Conservation (phyloP, 345 rosid species). For the Stellera chamaejasme region DNA sequence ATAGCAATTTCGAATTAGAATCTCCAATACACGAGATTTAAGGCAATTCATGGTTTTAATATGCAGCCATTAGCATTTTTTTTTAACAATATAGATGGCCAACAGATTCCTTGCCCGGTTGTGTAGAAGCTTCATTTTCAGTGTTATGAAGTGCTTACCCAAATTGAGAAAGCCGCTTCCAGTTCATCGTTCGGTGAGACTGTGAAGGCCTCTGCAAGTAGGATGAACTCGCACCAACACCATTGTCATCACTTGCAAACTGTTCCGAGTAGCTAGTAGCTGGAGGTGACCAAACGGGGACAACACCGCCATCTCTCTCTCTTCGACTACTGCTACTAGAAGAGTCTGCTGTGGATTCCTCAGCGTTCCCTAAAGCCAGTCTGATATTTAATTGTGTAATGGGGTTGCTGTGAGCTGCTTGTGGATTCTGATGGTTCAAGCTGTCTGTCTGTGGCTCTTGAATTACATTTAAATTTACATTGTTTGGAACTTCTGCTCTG, state of each 20-base stretch:
- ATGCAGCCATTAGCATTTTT: no score
- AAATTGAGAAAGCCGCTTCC: constrained; percentile 87
- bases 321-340: constrained; percentile 67
- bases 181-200: constrained; percentile 71
- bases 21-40: no score
- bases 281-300: constrained; percentile 92
- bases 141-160: constrained; percentile 34
- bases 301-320: constrained; percentile 87
- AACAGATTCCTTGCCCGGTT: no score
- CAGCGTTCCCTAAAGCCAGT: constrained; percentile 40
- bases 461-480: constrained; percentile 26
- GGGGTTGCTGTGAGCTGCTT: constrained; percentile 24
- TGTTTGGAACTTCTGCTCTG: constrained; percentile 89
- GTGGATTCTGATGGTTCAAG: constrained; percentile 28
- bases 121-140: no score
- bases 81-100: no score
- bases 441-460: constrained; percentile 44
- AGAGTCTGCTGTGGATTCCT: constrained; percentile 91
- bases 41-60: no score
- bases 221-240: constrained; percentile 55
- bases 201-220: constrained; percentile 81
- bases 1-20: no score
- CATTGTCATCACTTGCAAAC: constrained; percentile 67
- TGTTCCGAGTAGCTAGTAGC: constrained; percentile 70
- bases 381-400: constrained; percentile 34